Base-by-base conservation (phyloP, 202 grass and related monocot genomes). In the Cymbopogon flexuosus region DNA sequence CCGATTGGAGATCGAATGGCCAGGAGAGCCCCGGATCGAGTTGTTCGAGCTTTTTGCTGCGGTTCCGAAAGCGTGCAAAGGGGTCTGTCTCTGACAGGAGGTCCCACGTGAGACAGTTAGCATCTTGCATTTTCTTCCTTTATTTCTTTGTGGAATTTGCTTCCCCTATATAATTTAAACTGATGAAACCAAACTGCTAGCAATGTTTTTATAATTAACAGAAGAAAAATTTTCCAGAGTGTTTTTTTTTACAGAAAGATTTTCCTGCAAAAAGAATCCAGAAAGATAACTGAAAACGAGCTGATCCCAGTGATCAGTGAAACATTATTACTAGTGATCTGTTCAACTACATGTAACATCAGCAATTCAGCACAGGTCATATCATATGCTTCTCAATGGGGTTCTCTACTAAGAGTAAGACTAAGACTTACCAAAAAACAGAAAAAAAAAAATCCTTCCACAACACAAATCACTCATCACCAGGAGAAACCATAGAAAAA, bases 321-420 rank as follows among this genome's bases (percentile, higher is more conserved):
- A 29, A 60, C 24, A 45, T 21, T 34, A 19, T 9, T n/a, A n/a
- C 27, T 75, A 21, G 15, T 51, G 72, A 85, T 72, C 42, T 43
- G 6, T 33, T 72, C 21, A 43, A 85, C 11, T 34, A 67, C 22
- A 83, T 43, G 34, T 84, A 35, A 66, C 18, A 85, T 73, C 46
- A 80, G 12, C 12, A 56, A 21, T 27, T 56, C 19, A 36, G 6
- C 33, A 34, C 56, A 68, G 46, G 46, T 68, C 58, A 27, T 60
- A 27, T 29, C 22, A 61, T 2, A 29, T 29, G 58, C 58, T 13
- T 27, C 57, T 61, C 23, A 4, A 0, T 29, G 22, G 10, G 23
- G 72, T 34, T 29, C 41, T 41, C 22, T 42, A 10, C 22, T 39
- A 72, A 51, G 15, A 76, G 33, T 39, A 72, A 51, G 15, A 76